Evolutionary conservation across 495 filamentous ascomycete genomes (phyloP).

Genomic region (Talaromyces stipitatus): DNA sequence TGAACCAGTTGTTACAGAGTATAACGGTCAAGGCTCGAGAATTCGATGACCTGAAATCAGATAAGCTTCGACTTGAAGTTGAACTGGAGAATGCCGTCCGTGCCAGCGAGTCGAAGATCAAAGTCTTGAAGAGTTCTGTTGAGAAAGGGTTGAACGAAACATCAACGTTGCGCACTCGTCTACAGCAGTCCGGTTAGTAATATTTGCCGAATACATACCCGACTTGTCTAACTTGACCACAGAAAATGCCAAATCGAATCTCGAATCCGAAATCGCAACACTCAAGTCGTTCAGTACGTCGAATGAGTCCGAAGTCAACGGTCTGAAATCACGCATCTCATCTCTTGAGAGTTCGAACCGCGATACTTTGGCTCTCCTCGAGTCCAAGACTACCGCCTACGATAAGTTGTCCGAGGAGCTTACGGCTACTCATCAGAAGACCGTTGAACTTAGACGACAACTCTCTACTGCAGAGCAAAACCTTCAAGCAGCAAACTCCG

Average conservation of each 20-base stretch:
- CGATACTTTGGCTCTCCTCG: constrained; percentile 77
- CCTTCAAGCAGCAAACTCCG: constrained; percentile 69
- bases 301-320: constrained; percentile 68
- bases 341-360: constrained; percentile 87
- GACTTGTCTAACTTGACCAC: constrained; percentile 13
- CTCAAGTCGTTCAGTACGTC: constrained; percentile 69
- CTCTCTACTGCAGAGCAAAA: constrained; percentile 71
- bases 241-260: constrained; percentile 56
- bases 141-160: constrained; percentile 79
- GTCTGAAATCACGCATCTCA: constrained; percentile 68
- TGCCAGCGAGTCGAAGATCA: constrained; percentile 68
- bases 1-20: constrained; percentile 56
- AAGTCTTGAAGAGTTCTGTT: constrained; percentile 67
- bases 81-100: constrained; percentile 86
- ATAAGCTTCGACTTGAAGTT: constrained; percentile 81
- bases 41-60: constrained; percentile 65
- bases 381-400: constrained; percentile 81
- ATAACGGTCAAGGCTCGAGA: constrained; percentile 72
- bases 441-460: constrained; percentile 71
- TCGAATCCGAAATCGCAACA: constrained; percentile 75
- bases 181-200: constrained; percentile 68
- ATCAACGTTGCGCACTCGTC: constrained; percentile 66
- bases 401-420: constrained; percentile 81
- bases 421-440: constrained; percentile 78
- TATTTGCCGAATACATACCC: background rate